Evolutionary conservation across 306 rosid genomes (phyloP).

Genomic region (Clitoria ternatea): DNA sequence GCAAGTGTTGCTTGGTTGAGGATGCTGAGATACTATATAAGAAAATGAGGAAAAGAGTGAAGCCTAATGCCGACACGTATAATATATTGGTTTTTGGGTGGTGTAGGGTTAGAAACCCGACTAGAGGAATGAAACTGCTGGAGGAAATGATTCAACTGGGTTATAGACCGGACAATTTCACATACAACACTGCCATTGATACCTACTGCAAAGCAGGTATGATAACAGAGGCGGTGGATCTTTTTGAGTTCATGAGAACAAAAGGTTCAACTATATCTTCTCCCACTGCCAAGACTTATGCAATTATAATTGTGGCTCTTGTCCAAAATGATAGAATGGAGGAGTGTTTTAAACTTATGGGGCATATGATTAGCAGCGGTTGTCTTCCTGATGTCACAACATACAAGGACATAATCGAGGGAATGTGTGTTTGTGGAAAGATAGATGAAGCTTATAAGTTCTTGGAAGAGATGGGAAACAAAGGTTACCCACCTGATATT

Average conservation of each 20-base stretch:
- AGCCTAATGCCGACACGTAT: slow-evolving; percentile 64
- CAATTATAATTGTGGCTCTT: slow-evolving; percentile 74
- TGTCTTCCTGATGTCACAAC: slow-evolving; percentile 92
- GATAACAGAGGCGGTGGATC: slow-evolving; percentile 64
- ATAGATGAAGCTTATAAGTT: slow-evolving; percentile 71
- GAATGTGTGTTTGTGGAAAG: slow-evolving; percentile 80
- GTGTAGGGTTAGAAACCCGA: slow-evolving; percentile 90
- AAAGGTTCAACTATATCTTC: slow-evolving; percentile 73
- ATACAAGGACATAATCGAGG: slow-evolving; percentile 79
- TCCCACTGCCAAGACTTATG: slow-evolving; percentile 80
- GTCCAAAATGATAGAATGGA: slow-evolving; percentile 63
- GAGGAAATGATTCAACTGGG: slow-evolving; percentile 80
- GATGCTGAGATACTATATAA: slow-evolving; percentile 66
- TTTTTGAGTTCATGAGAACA: slow-evolving; percentile 85
- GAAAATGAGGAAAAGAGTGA: slow-evolving; percentile 57
- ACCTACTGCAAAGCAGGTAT: slow-evolving; percentile 74
- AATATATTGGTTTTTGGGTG: slow-evolving; percentile 81
- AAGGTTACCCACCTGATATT: slow-evolving; percentile 86
- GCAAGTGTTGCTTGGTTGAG: slow-evolving; percentile 82
- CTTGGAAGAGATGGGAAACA: slow-evolving; percentile 91
- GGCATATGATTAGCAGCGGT: slow-evolving; percentile 72
- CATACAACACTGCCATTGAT: slow-evolving; percentile 79
- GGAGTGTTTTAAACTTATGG: slow-evolving; percentile 62
- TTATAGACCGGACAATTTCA: slow-evolving; percentile 72
- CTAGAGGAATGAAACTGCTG: slow-evolving; percentile 63